A percentile compares a stretch with the other conserved stretches of the same genome.
These are phyloP conservation scores for Nakaseomyces delphensis DNA, from an alignment of 1,139 yeast genomes.

Conservation along the genomic window DNA sequence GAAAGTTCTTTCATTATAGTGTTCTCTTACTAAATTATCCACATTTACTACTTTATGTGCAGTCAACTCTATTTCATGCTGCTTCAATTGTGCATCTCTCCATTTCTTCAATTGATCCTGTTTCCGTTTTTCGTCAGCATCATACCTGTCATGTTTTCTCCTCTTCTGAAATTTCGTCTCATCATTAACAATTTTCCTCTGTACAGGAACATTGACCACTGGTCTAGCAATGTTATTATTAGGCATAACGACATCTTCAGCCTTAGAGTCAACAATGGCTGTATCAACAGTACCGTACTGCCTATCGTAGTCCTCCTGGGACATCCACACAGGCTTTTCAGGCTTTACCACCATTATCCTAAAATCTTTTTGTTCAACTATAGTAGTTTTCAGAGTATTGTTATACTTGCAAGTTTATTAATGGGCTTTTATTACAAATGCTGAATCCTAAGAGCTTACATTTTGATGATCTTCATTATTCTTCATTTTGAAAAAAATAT, in stretches of 20 bases:
- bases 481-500: not conserved
- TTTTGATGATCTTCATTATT: no score
- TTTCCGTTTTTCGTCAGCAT: conserved; percentile 26
- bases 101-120: conserved; percentile 24
- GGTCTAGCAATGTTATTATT: not conserved
- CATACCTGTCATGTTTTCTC: conserved; percentile 26
- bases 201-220: not conserved
- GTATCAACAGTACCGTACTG: conserved; percentile 19
- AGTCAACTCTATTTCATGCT: conserved; percentile 30
- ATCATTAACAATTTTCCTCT: not conserved
- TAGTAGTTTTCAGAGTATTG: no score
- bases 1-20: conserved; percentile 78
- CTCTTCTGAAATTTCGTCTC: conserved; percentile 18
- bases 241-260: not conserved
- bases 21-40: conserved; percentile 61
- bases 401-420: no score
- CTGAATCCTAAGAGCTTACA: no score
- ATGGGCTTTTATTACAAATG: no score
- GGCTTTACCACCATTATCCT: conserved; percentile 17
- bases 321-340: conserved; percentile 34
- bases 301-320: conserved; percentile 32
- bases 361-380: not conserved
- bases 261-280: not conserved
- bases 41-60: conserved; percentile 28
- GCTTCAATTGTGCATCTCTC: conserved; percentile 31